Base-by-base conservation (phyloP, 2,329 filamentous ascomycete genomes). In the Xylaria sp. region DNA sequence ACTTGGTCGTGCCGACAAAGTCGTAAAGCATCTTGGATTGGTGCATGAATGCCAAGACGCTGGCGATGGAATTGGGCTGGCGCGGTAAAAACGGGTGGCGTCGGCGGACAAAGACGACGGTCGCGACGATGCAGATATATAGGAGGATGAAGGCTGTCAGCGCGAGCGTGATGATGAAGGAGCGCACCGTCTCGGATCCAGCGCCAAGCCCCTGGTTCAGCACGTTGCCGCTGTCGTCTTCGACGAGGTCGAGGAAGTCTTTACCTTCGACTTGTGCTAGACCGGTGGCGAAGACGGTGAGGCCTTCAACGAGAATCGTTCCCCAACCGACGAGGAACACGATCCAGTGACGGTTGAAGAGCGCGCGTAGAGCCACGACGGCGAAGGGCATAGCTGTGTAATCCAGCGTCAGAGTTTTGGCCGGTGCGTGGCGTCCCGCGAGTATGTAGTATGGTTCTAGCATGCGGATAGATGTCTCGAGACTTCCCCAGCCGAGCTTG, bases 11-110 rank as follows among this genome's bases (percentile, higher is more conserved):
- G 49, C 87, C 89, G 15, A 93, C 89, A 78, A 94, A 94, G 75
- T 89, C 88, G 70, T 89, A 89, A 54, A 94, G 81, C 92, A 94
- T 94, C 80, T 92, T 92, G 78, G 87, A 91, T 80, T 93, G 91
- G 79, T 94, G 90, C 68, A 94, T 92, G 75, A 91, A 94, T 0
- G 91, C 91, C 63, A 95, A 83, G 62, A 94, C 88, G 51, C 88
- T 90, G 1, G 92, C 89, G 73, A 95, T 94, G 23, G 92, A 93
- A 74, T 90, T 93, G 4, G 92, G 92, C 81, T 94, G 91, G 4
- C 92, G 87, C 1, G 92, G 92, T 65, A 94, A 82, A 78, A 94
- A 94, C 2, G 92, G 87, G 64, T 89, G 87, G 0, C 89, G 85
- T 15, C 92, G 87, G 1, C 87, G 85, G 20, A 83, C 66, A 74